Percentiles rank a stretch among this genome's conserved stretches.
These are phyloP conservation scores for Aureobasidium subglaciale DNA, from an alignment of 2,329 filamentous ascomycete genomes.

Conservation along the genomic window DNA sequence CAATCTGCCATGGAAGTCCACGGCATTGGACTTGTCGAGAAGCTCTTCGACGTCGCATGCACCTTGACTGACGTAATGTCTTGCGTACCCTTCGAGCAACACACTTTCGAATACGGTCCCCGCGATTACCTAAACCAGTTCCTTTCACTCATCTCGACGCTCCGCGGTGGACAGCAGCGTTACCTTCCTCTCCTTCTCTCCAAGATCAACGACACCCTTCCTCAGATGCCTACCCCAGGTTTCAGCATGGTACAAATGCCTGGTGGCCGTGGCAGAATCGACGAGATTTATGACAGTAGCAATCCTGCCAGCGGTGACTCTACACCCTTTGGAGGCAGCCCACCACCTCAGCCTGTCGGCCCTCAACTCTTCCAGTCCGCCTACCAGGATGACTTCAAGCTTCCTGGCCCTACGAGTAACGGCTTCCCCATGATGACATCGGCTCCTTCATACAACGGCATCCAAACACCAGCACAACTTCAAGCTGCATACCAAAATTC, in stretches of 20 bases:
- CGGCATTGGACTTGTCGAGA: conserved; percentile 70
- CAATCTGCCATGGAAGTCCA: conserved; percentile 67
- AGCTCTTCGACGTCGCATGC: conserved; percentile 69
- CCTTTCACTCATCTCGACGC: conserved; percentile 56
- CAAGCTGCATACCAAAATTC: conserved; percentile 9
- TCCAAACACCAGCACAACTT: neutral
- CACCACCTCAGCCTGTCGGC: neutral
- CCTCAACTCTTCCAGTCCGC: conserved; percentile 7
- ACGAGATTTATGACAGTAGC: conserved; percentile 28
- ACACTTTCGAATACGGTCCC: conserved; percentile 57
- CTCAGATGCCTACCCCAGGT: conserved; percentile 22
- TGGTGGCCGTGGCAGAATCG: conserved; percentile 20
- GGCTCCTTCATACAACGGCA: neutral
- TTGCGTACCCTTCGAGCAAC: conserved; percentile 48
- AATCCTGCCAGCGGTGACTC: conserved; percentile 23
- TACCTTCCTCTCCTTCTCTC: conserved; percentile 70
- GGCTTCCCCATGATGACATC: conserved; percentile 10
- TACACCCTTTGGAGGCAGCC: conserved; percentile 15
- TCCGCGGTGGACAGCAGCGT: conserved; percentile 68
- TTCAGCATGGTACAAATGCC: conserved; percentile 24
- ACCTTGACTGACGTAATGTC: conserved; percentile 67
- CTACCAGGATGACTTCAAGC: conserved; percentile 10
- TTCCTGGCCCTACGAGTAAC: conserved; percentile 9
- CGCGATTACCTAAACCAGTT: conserved; percentile 67
- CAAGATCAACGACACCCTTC: conserved; percentile 59